A percentile compares a stretch with the other conserved stretches of the same genome.
Conservation (phyloP, 345 rosid species). For the Psidium friedrichsthalianum region DNA sequence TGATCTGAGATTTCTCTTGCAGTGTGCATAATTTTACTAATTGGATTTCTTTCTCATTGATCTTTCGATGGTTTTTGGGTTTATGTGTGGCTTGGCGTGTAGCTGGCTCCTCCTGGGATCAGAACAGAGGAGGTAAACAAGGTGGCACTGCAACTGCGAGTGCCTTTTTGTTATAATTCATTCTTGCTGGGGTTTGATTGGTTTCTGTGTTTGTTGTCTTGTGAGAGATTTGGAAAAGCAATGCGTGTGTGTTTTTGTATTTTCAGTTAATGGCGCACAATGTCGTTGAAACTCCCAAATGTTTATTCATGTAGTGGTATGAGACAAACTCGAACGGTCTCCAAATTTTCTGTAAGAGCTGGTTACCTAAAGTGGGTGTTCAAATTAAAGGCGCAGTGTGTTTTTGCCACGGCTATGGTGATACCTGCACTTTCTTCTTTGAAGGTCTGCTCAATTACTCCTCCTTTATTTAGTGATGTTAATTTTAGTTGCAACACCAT, state of each 20-base stretch:
- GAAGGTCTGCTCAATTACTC: constrained; percentile 42
- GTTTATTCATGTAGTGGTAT: constrained; percentile 47
- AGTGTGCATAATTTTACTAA: neutral
- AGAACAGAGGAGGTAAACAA: constrained; percentile 63
- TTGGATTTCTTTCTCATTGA: neutral
- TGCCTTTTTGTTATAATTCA: neutral
- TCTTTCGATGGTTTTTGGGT: neutral
- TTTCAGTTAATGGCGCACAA: neutral
- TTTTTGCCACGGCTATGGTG: constrained; percentile 94
- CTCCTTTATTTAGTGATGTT: neutral
- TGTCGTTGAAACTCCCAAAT: neutral
- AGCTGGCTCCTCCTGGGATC: constrained; percentile 76
- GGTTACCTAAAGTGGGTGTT: constrained; percentile 57
- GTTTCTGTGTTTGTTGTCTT: neutral
- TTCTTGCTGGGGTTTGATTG: neutral
- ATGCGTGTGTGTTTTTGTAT: neutral
- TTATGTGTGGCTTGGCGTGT: constrained; percentile 2
- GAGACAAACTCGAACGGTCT: constrained; percentile 60
- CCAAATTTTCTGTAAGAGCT: constrained; percentile 71
- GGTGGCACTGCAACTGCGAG: neutral
- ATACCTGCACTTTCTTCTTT: constrained; percentile 96
- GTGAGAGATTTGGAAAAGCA: neutral
- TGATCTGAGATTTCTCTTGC: neutral
- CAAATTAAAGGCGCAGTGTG: constrained; percentile 58
- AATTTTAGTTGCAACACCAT: neutral